These are phyloP conservation scores for Byssothecium circinans DNA, from an alignment of 2,329 filamentous ascomycete species.

Conservation along the genomic window DNA sequence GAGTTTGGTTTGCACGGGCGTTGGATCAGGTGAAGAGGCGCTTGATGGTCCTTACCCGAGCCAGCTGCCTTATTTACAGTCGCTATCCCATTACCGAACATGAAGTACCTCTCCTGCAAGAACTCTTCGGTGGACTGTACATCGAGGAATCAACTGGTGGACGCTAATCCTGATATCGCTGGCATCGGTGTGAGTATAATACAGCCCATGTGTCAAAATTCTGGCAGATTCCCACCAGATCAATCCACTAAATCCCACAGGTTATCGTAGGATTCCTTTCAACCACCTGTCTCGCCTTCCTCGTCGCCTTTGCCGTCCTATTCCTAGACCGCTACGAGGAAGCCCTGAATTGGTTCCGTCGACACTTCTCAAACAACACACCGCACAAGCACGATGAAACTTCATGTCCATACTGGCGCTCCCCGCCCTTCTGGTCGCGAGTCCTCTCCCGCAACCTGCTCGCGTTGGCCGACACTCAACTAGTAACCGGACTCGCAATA, in stretches of 20 bases:
- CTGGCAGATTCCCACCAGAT: no score
- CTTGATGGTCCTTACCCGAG: no score
- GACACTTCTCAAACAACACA: conserved; percentile 15
- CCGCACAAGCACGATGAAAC: conserved; percentile 15
- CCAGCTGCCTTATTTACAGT: no score
- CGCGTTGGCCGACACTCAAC: conserved; percentile 34
- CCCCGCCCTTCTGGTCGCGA: conserved; percentile 30
- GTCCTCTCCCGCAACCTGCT: conserved; percentile 38
- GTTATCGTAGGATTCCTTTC: conserved; percentile 31
- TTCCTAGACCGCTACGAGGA: conserved; percentile 30
- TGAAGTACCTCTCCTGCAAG: conserved; percentile 23
- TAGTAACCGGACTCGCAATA: conserved; percentile 34
- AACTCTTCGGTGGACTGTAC: conserved; percentile 13
- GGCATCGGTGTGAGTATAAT: conserved; percentile 32
- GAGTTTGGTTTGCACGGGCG: no score
- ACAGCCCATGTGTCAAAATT: no score
- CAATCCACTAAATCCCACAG: no score
- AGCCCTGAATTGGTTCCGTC: conserved; percentile 20
- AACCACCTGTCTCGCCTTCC: conserved; percentile 33
- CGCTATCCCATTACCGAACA: neutral
- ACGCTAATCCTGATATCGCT: conserved; percentile 34
- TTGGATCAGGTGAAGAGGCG: no score
- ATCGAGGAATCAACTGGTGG: conserved; percentile 13
- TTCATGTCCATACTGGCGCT: conserved; percentile 28
- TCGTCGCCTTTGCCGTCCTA: conserved; percentile 31